Conservation (phyloP, 2,329 filamentous ascomycete genomes). For the Eurotiales sp. region DNA sequence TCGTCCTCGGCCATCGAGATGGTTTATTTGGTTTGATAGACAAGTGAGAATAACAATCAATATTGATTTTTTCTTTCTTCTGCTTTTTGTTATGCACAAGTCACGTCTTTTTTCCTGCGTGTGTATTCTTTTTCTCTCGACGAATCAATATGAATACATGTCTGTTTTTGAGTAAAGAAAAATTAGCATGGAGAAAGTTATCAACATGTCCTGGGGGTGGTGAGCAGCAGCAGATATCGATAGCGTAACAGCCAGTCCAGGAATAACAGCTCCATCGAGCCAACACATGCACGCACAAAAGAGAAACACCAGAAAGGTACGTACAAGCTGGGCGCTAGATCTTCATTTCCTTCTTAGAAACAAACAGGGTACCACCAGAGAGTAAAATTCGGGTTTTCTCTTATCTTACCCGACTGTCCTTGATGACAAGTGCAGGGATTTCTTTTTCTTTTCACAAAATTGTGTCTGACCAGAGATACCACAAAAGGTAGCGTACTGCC, state of each 20-base stretch:
- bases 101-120: conserved; percentile 21
- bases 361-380: conserved; percentile 12
- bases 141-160: conserved; percentile 41
- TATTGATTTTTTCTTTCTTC: conserved; percentile 23
- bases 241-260: background rate
- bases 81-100: conserved; percentile 36
- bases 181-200: conserved; percentile 33
- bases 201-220: conserved; percentile 7
- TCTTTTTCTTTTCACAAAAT: conserved; percentile 13
- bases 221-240: conserved; percentile 8
- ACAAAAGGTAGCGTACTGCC: conserved; percentile 23
- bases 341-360: conserved; percentile 4
- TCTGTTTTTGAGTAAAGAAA: conserved; percentile 32
- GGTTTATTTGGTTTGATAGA: conserved; percentile 15
- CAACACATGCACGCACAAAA: conserved; percentile 18
- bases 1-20: conserved; percentile 54
- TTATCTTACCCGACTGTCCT: conserved; percentile 19
- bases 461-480: conserved; percentile 12
- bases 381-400: conserved; percentile 17
- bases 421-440: conserved; percentile 27
- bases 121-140: conserved; percentile 22
- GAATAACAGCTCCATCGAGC: conserved; percentile 1
- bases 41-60: conserved; percentile 30
- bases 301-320: conserved; percentile 34
- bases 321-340: conserved; percentile 33